Evolutionary conservation across 257 asterid genomes (phyloP), one percentile per base, ranked within the genome.

Genomic region (Solanum sitiens): DNA sequence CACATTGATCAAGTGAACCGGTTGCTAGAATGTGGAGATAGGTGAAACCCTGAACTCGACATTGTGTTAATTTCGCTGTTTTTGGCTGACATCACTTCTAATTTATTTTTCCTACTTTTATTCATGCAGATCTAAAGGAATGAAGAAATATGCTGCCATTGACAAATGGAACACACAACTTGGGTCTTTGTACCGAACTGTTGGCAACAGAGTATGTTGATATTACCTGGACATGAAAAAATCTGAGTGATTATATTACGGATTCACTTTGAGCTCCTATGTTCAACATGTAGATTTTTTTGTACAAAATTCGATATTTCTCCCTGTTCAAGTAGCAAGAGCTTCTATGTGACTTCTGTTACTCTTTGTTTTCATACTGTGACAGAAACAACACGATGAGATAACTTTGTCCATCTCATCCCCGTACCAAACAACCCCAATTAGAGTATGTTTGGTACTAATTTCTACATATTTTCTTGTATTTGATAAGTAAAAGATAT

Each of bases 161-260:
- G 97, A 97, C 86, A 96, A 97, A 90, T 97, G 99, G 99, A 95
- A 96, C 95, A 91, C 99, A 11, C 98, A 95, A 94, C 98, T 97
- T 42, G 94, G 88, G 83, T 92, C 98, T 44, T 93, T 96, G 30
- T 96, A 92, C 89, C 98, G 93, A 91, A 95, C 97, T 67, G 92
- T 97, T 42, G 91, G 96, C 75, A 96, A 96, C 90, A 94, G 98
- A 40, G 97, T 96, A 30, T 94, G 94, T 90, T 97, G 91, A 94
- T 91, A 80, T 30, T 80, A 50, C 70, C 30, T n/a, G 8, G 42
- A 20, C 70, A 50, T 50, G 68, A 30, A 16, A 30, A 32, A 50
- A 50, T 10, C 63, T 53, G 20, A 0, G 44, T 47, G 85, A 50
- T 82, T 45, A 45, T 79, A 27, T 15, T 45, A 45, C 27, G 42